phyloP scores from a whole-genome alignment of 805 yeast species.

The Yarrowia sp. region DNA sequence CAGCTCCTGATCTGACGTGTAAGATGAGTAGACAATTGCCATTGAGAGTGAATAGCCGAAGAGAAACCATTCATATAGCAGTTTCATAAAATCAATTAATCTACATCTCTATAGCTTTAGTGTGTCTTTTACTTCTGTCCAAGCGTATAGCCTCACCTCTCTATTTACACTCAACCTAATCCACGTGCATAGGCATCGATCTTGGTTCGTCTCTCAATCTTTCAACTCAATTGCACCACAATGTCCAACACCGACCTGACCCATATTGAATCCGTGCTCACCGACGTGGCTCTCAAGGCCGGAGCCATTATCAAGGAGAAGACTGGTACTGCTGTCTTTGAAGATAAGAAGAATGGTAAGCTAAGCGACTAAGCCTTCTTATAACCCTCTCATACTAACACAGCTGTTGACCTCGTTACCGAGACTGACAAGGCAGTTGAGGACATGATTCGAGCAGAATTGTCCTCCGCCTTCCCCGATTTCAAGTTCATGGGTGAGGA shows the following conservation, averaged over 20 bases:
- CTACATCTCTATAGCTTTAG: no score
- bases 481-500: constrained; percentile 69
- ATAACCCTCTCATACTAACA: constrained; percentile 39
- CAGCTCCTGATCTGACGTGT: no score
- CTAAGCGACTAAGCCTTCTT: not conserved
- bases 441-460: constrained; percentile 50
- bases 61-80: no score
- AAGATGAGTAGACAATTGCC: no score
- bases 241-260: constrained; percentile 45
- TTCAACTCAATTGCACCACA: constrained; percentile 1
- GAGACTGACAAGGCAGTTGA: constrained; percentile 67
- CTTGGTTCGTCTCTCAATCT: constrained; percentile 1
- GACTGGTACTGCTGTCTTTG: constrained; percentile 58
- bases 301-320: constrained; percentile 60
- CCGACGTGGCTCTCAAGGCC: constrained; percentile 54
- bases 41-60: no score
- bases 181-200: constrained; percentile 30
- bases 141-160: no score
- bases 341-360: constrained; percentile 59
- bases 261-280: constrained; percentile 52
- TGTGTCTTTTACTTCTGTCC: no score
- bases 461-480: constrained; percentile 55
- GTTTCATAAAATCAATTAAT: no score
- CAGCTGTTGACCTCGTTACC: constrained; percentile 65
- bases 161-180: constrained; percentile 3